A percentile compares a stretch with the other conserved stretches of the same genome.
Evolutionary conservation across 1,139 yeast species (phyloP).

Genomic region (Yueomyces sp.): DNA sequence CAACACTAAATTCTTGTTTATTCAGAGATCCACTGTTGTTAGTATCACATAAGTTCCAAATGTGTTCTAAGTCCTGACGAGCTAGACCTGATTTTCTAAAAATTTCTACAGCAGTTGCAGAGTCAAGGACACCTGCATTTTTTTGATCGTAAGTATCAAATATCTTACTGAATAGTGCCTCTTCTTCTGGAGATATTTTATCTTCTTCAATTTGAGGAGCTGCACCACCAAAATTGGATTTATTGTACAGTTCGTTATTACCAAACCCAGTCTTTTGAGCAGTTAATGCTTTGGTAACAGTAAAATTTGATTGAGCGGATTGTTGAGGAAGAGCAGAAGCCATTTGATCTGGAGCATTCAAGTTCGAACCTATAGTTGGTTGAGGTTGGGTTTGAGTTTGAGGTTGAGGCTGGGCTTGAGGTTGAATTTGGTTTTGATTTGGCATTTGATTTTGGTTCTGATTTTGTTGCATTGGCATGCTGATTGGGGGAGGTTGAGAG

Average conservation of each 20-base stretch:
- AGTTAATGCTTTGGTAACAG: slow-evolving; percentile 16
- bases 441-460: background rate
- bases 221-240: slow-evolving; percentile 11
- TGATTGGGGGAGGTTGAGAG: background rate
- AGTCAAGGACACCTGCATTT: slow-evolving; percentile 57
- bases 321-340: slow-evolving; percentile 21
- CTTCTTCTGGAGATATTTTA: slow-evolving; percentile 65
- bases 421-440: background rate
- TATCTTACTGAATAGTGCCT: slow-evolving; percentile 71
- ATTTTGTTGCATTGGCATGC: background rate
- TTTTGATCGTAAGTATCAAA: slow-evolving; percentile 76
- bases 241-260: slow-evolving; percentile 23
- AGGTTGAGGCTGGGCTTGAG: background rate
- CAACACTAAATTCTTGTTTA: slow-evolving; percentile 67
- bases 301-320: slow-evolving; percentile 10
- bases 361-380: slow-evolving; percentile 11
- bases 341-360: background rate
- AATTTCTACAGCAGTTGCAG: slow-evolving; percentile 70
- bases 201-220: slow-evolving; percentile 8
- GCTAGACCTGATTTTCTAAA: slow-evolving; percentile 83
- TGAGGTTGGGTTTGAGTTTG: slow-evolving; percentile 17
- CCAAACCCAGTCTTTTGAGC: slow-evolving; percentile 44
- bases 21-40: slow-evolving; percentile 60
- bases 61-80: slow-evolving; percentile 71
- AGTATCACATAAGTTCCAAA: slow-evolving; percentile 73